These are phyloP conservation scores for Mallotus nudiflorus DNA, from an alignment of 345 rosid species.

Conservation along the genomic window DNA sequence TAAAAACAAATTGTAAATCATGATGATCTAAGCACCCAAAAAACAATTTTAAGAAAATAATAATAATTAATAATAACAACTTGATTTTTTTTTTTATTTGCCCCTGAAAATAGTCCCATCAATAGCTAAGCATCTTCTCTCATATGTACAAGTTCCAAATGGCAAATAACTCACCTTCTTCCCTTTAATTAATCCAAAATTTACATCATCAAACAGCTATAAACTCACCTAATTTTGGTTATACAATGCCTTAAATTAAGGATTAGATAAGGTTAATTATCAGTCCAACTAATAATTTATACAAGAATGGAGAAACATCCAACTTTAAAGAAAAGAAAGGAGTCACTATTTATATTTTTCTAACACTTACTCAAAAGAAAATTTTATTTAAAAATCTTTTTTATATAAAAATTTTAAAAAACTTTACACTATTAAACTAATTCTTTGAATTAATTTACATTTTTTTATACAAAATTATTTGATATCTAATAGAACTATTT, in stretches of 20 bases:
- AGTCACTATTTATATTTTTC: constrained; percentile 23
- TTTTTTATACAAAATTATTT: too few relatives aligned
- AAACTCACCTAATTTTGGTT: constrained; percentile 28
- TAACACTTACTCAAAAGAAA: too few relatives aligned
- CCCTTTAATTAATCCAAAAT: constrained; percentile 25
- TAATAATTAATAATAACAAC: neutral
- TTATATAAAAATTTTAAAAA: too few relatives aligned
- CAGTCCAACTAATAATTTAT: constrained; percentile 12
- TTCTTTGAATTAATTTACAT: too few relatives aligned
- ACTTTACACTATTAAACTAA: too few relatives aligned
- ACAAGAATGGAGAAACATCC: neutral
- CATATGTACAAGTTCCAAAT: neutral
- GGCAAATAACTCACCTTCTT: constrained; percentile 18
- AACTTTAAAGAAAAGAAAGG: constrained; percentile 4
- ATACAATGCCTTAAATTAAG: constrained; percentile 13
- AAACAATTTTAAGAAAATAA: neutral
- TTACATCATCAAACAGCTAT: constrained; percentile 27
- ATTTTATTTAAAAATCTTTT: too few relatives aligned
- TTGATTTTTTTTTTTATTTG: neutral
- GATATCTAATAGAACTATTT: too few relatives aligned
- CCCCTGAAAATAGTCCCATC: constrained; percentile 6
- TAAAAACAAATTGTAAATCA: neutral
- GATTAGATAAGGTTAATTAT: constrained; percentile 35
- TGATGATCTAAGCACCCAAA: constrained; percentile 1
- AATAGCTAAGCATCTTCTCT: constrained; percentile 9